phyloP scores from a whole-genome alignment of 495 filamentous ascomycete species.

The Aspergillus wentii region DNA sequence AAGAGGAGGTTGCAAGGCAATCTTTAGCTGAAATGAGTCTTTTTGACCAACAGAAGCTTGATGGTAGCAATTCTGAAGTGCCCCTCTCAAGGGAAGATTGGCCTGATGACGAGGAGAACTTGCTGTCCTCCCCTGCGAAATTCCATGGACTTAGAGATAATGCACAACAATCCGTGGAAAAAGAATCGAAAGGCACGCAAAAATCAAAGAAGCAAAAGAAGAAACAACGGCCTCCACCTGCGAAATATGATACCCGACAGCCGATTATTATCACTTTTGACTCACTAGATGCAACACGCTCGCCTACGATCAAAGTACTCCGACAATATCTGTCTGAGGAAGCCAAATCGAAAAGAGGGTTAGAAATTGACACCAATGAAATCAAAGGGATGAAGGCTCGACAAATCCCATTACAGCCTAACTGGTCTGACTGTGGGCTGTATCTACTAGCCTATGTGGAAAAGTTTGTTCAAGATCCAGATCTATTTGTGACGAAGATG shows the following conservation, averaged over 20 bases:
- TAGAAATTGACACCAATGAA: conserved; percentile 46
- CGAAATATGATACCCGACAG: conserved; percentile 25
- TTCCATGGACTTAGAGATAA: conserved; percentile 7
- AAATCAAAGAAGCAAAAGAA: conserved; percentile 22
- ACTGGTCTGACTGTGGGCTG: conserved; percentile 84
- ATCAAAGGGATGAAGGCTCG: conserved; percentile 64
- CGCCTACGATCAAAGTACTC: conserved; percentile 55
- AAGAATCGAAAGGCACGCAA: background rate
- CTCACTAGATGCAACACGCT: conserved; percentile 64
- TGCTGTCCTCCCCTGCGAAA: conserved; percentile 6
- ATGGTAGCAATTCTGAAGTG: conserved; percentile 1
- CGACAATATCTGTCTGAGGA: conserved; percentile 76
- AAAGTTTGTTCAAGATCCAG: conserved; percentile 68
- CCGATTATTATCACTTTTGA: conserved; percentile 85
- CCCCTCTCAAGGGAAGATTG: conserved; percentile 15
- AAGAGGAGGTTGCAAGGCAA: conserved; percentile 17
- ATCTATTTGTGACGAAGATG: conserved; percentile 55
- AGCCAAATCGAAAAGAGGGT: conserved; percentile 59
- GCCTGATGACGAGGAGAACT: conserved; percentile 23
- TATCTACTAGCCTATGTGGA: conserved; percentile 80
- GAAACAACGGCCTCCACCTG: conserved; percentile 18
- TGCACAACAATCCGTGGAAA: no score
- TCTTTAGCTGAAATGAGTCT: conserved; percentile 23
- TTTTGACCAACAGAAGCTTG: conserved; percentile 7
- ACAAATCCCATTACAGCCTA: conserved; percentile 71